These are phyloP conservation scores for Trifolium dubium DNA, from an alignment of 306 rosid genomes.

Conservation along the genomic window DNA sequence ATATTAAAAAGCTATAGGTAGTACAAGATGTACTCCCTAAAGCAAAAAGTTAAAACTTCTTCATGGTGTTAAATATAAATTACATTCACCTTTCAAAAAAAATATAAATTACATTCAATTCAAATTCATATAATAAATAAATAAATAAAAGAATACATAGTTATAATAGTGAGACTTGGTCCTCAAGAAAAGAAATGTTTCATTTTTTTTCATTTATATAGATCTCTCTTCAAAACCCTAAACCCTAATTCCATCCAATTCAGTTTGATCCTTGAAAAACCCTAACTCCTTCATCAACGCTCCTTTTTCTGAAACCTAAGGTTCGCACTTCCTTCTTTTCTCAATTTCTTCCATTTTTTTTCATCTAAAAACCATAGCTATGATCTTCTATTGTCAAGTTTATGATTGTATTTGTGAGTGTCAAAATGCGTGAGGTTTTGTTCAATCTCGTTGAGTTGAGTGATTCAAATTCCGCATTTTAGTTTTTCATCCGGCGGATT, in stretches of 20 bases:
- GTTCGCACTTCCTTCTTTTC: constrained; percentile 38
- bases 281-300: constrained; percentile 42
- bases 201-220: constrained; percentile 9
- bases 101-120: too few species aligned
- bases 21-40: too few species aligned
- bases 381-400: constrained; percentile 24
- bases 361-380: not conserved
- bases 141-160: too few species aligned
- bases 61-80: too few species aligned
- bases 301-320: constrained; percentile 41
- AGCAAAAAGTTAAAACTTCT: too few species aligned
- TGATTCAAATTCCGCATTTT: constrained; percentile 43
- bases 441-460: constrained; percentile 20
- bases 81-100: too few species aligned
- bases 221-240: constrained; percentile 62
- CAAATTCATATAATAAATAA: not conserved
- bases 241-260: constrained; percentile 60
- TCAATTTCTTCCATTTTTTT: not conserved
- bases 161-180: too few species aligned
- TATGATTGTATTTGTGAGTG: not conserved
- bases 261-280: constrained; percentile 65
- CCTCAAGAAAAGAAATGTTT: not conserved
- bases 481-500: constrained; percentile 14
- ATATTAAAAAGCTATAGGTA: too few species aligned
- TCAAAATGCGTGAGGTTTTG: not conserved